phyloP scores from a whole-genome alignment of 2,329 filamentous ascomycete genomes.

The Ilyonectria destructans region DNA sequence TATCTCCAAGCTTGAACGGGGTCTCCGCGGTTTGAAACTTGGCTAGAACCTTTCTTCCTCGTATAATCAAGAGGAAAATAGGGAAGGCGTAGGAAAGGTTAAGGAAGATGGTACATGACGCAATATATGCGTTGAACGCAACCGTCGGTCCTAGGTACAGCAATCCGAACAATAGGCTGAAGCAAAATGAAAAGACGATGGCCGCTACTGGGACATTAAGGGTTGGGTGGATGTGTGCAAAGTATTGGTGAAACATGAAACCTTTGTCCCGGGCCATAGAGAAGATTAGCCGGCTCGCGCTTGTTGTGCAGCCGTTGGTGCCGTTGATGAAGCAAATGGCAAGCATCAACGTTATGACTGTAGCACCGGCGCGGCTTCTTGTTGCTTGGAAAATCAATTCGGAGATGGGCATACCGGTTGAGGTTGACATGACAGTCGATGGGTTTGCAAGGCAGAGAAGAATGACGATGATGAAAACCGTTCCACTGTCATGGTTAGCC shows the following conservation, averaged over 20 bases:
- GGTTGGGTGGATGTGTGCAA: slow-evolving; percentile 35
- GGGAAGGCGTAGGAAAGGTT: slow-evolving; percentile 43
- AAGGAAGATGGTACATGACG: slow-evolving; percentile 42
- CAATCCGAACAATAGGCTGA: slow-evolving; percentile 39
- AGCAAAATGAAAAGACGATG: slow-evolving; percentile 33
- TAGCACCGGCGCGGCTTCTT: slow-evolving; percentile 56
- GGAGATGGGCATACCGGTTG: slow-evolving; percentile 63
- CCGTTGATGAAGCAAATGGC: slow-evolving; percentile 63
- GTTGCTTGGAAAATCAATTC: slow-evolving; percentile 63
- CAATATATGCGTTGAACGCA: slow-evolving; percentile 41
- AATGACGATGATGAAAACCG: slow-evolving; percentile 59
- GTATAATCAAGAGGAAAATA: slow-evolving; percentile 30
- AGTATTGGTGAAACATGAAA: slow-evolving; percentile 30
- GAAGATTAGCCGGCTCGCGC: slow-evolving; percentile 60
- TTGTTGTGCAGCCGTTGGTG: slow-evolving; percentile 61
- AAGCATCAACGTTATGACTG: slow-evolving; percentile 60
- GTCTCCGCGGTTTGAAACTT: slow-evolving; percentile 23
- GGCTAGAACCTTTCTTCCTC: slow-evolving; percentile 16
- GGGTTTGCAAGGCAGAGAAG: slow-evolving; percentile 60
- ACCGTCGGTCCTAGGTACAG: slow-evolving; percentile 39
- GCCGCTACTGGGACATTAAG: slow-evolving; percentile 38
- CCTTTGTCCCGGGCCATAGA: slow-evolving; percentile 48
- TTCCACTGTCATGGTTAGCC: slow-evolving; percentile 45
- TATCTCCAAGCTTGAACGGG: slow-evolving; percentile 30
- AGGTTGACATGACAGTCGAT: slow-evolving; percentile 53